A percentile compares a stretch with the other conserved stretches of the same genome.
Evolutionary conservation across 179 eudicot genomes (phyloP).

Genomic region (Actinidia arguta): DNA sequence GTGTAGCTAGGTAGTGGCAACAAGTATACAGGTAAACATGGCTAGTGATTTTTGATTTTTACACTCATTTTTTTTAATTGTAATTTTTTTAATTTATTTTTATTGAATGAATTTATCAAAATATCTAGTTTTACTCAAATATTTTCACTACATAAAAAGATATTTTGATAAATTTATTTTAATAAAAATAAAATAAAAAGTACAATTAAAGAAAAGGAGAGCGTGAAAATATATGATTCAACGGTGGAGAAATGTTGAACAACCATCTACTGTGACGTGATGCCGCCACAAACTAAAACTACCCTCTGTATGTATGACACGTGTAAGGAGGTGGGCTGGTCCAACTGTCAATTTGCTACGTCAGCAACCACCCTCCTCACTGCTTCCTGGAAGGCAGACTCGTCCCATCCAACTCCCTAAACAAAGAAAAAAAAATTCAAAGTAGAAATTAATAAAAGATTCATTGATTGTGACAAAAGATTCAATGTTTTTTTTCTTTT

Average conservation of each 20-base stretch:
- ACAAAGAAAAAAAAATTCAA: neutral
- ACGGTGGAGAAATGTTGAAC: constrained; percentile 15
- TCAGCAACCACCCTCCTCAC: constrained; percentile 59
- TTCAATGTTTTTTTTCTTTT: too few species aligned
- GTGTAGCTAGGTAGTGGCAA: too few species aligned
- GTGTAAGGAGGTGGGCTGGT: neutral
- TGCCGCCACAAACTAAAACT: neutral
- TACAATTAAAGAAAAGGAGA: too few species aligned
- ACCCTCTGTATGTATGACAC: neutral
- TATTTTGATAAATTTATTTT: neutral
- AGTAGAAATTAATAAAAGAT: neutral
- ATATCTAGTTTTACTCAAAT: too few species aligned
- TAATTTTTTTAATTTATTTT: too few species aligned
- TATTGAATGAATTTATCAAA: too few species aligned
- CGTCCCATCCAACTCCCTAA: constrained; percentile 65
- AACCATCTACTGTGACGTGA: neutral
- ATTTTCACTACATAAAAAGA: neutral
- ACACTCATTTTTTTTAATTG: too few species aligned
- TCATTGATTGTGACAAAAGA: neutral
- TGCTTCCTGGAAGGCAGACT: constrained; percentile 73
- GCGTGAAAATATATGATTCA: too few species aligned
- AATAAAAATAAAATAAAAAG: too few species aligned
- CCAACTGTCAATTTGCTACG: constrained; percentile 30
- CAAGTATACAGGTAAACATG: too few species aligned
- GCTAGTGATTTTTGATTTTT: too few species aligned